Evolutionary conservation across 2,329 filamentous ascomycete genomes (phyloP), one percentile per base, ranked within the genome.

Genomic region (Scedosporium aurantiacum): DNA sequence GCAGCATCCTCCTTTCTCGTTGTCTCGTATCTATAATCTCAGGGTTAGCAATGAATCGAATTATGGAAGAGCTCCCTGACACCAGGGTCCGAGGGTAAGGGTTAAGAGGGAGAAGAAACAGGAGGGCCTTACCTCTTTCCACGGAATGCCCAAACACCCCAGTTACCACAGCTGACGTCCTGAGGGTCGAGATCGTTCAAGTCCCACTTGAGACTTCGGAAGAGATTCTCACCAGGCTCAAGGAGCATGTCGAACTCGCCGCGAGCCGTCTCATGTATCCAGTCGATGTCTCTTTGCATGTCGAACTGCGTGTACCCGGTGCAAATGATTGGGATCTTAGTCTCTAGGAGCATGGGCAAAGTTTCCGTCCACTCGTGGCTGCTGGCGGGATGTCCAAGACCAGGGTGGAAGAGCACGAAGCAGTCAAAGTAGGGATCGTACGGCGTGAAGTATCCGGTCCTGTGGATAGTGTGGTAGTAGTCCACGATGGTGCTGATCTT

Each of bases 381-480:
- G 70, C 88, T 93, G 14, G 92, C 91, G 0, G 95, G 92, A 73
- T 99, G 94, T 12, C 94, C 95, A 18, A 99, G 82, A 7, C 95
- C 95, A 0, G 95, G 95, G 70, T 99, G 95, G 80, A 97, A 99
- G 59, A 97, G 82, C 69, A 99, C 86, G 71, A 99, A 96, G 74
- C 90, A 94, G 78, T 99, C 94, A 73, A 99, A 96, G 77, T 99
- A 99, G 0, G 94, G 94, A 71, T 99, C 94, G 71, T 95, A 97
- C 0, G 95, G 94, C 62, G 89, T 85, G 76, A 97, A 99, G 71
- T 92, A 83, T 57, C 91, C 88, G 0, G 93, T 89, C 71, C 91
- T 85, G 76, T 99, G 93, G 67, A 99, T 84, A 2, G 90, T 97
- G 75, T 99, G 93, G 78, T 95, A 99, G 77, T 99, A 97, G 68